Evolutionary conservation across 192 early-diverging fungal species (phyloP).

Genomic region (Phlyctochytrium arcticum): DNA sequence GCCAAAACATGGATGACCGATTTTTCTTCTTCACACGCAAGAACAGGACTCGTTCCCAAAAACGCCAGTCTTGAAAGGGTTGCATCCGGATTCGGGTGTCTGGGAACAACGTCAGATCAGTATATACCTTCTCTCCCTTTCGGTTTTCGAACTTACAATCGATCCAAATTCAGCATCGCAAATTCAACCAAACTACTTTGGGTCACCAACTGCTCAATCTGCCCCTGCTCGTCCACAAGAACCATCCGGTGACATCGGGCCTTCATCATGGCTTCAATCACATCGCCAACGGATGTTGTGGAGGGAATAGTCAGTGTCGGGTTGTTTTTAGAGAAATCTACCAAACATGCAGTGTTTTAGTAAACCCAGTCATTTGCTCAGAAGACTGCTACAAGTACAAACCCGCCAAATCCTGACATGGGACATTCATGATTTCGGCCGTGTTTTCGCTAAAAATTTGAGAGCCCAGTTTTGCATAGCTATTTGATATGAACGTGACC

Average conservation of each 20-base stretch:
- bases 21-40: conserved; percentile 4
- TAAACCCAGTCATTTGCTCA: neutral
- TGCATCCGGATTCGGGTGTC: conserved; percentile 27
- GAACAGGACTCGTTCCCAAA: conserved; percentile 11
- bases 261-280: conserved; percentile 4
- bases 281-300: conserved; percentile 5
- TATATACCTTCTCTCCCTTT: no score
- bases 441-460: conserved; percentile 4
- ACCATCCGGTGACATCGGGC: no score
- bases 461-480: conserved; percentile 4
- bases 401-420: conserved; percentile 23
- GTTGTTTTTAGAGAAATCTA: conserved; percentile 28
- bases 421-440: conserved; percentile 2
- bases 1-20: conserved; percentile 9
- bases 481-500: conserved; percentile 16
- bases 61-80: conserved; percentile 18
- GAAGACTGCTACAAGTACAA: neutral
- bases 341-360: no score
- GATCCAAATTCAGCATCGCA: conserved; percentile 27
- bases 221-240: no score
- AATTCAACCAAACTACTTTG: conserved; percentile 21
- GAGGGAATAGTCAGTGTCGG: conserved; percentile 18
- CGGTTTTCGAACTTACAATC: no score
- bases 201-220: conserved; percentile 23
- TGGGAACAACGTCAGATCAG: no score